A percentile compares a stretch with the other conserved stretches of the same genome.
These are phyloP conservation scores for Thalassiosira exigua DNA, from an alignment of 352 stramenopile genomes.

Conservation along the genomic window DNA sequence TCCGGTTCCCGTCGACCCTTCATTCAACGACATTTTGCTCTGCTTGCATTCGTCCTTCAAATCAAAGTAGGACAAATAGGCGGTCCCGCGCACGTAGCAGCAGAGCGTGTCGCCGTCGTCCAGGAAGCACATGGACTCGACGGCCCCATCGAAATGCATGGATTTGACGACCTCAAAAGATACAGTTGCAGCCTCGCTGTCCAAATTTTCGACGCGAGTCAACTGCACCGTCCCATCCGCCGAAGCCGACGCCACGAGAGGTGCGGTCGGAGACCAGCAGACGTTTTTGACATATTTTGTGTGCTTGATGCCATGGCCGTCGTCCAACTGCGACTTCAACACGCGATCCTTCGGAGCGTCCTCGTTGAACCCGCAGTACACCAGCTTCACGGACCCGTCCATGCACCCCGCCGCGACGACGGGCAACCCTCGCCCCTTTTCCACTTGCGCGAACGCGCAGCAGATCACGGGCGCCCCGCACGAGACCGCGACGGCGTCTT, in stretches of 20 bases:
- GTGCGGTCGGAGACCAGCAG: constrained; percentile 66
- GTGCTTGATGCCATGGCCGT: constrained; percentile 60
- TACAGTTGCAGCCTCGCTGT: constrained; percentile 33
- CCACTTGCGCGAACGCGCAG: constrained; percentile 63
- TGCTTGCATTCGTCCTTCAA: constrained; percentile 64
- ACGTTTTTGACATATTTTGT: constrained; percentile 78
- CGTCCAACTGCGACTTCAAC: constrained; percentile 19
- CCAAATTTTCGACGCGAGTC: constrained; percentile 55
- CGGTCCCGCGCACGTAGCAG: constrained; percentile 71
- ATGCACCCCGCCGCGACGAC: constrained; percentile 79
- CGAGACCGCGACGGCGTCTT: constrained; percentile 50
- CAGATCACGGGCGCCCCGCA: constrained; percentile 78
- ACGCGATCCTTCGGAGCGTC: constrained; percentile 39
- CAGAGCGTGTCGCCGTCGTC: constrained; percentile 67
- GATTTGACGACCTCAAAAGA: constrained; percentile 56
- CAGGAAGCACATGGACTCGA: constrained; percentile 78
- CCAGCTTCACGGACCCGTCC: constrained; percentile 74
- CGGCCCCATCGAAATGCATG: constrained; percentile 67
- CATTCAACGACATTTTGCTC: constrained; percentile 76
- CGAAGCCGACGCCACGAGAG: constrained; percentile 72
- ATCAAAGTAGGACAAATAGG: constrained; percentile 78
- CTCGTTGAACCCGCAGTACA: constrained; percentile 51
- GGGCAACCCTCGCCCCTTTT: constrained; percentile 15
- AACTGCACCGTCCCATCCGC: constrained; percentile 78
- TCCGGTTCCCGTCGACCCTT: constrained; percentile 46